These are phyloP conservation scores for Leishmania braziliensis DNA, from an alignment of 208 protist species.

Conservation along the genomic window DNA sequence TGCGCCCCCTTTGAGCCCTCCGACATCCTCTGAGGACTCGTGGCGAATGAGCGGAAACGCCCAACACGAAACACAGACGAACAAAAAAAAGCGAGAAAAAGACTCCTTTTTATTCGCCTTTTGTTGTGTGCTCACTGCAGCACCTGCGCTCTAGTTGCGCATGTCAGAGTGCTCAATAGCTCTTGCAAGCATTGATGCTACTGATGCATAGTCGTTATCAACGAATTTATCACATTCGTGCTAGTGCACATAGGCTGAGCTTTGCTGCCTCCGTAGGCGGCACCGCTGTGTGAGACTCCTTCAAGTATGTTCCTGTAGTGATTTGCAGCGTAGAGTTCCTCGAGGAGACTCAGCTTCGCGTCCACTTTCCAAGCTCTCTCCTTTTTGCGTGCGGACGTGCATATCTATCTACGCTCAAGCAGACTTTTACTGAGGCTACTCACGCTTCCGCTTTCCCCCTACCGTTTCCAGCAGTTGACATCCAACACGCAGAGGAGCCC, in stretches of 20 bases:
- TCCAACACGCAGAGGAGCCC: not conserved
- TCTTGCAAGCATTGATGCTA: not conserved
- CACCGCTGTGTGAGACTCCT: not conserved
- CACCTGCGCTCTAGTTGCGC: not conserved
- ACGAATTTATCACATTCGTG: too few relatives aligned
- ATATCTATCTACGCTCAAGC: too few relatives aligned
- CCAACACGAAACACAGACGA: not conserved
- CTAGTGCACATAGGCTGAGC: not conserved
- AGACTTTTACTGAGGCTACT: not conserved
- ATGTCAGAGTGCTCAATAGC: not conserved
- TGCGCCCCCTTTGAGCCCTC: not conserved
- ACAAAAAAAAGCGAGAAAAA: not conserved
- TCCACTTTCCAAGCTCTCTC: not conserved
- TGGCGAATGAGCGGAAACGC: not conserved
- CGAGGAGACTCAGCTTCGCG: not conserved
- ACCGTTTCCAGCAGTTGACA: not conserved
- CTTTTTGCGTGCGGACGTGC: not conserved
- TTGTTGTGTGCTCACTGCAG: not conserved
- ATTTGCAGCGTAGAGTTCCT: not conserved
- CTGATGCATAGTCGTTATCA: not conserved
- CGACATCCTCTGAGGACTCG: not conserved
- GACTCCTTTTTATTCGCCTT: not conserved
- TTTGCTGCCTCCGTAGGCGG: not conserved
- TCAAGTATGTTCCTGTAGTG: not conserved
- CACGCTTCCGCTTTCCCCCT: not conserved